phyloP scores from a whole-genome alignment of 1,139 yeast genomes.

The Taiozyma sp. region DNA sequence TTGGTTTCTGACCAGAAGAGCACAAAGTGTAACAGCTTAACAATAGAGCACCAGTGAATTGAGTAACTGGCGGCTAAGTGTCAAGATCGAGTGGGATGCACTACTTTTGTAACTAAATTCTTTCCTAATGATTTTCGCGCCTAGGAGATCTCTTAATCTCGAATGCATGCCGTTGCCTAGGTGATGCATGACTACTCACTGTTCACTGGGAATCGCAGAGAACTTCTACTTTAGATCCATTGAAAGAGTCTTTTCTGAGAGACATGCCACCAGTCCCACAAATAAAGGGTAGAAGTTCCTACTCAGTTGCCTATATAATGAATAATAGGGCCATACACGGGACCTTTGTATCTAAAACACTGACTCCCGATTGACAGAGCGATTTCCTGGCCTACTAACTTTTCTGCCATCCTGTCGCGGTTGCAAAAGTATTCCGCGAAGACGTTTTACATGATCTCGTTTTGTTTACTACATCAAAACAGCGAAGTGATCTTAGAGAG shows the following conservation, averaged over 20 bases:
- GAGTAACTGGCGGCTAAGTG: neutral
- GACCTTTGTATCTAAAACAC: too few species aligned
- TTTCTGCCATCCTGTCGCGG: neutral
- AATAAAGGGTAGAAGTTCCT: too few species aligned
- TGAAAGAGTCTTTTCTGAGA: too few species aligned
- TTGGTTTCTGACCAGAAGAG: neutral
- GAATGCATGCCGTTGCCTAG: too few species aligned
- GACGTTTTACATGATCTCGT: neutral
- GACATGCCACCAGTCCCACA: too few species aligned
- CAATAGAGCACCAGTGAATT: neutral
- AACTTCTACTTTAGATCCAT: too few species aligned
- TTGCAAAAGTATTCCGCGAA: neutral
- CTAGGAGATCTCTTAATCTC: neutral
- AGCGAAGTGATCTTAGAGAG: neutral
- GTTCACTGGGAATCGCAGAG: too few species aligned
- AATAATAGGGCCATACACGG: too few species aligned
- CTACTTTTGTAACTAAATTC: neutral
- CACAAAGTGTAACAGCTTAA: neutral
- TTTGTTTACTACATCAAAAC: neutral
- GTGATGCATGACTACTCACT: too few species aligned
- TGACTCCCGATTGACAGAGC: neutral
- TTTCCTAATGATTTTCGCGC: neutral
- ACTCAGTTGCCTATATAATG: too few species aligned
- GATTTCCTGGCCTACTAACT: neutral
- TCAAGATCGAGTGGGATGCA: neutral